phyloP scores from a whole-genome alignment of 2,329 filamentous ascomycete species.

The Aspergillus sp. region DNA sequence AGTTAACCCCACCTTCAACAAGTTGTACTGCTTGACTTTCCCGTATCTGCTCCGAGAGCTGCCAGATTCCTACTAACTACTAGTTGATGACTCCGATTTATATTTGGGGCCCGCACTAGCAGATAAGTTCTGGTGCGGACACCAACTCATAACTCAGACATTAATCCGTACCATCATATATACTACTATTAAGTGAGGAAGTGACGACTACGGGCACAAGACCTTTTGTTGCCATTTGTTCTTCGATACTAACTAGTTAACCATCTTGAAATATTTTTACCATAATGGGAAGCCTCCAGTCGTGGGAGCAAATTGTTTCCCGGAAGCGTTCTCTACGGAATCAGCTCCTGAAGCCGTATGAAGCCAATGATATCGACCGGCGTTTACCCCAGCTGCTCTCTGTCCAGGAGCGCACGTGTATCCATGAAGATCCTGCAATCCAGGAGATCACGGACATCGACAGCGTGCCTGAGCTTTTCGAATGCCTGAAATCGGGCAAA shows the following conservation, averaged over 20 bases:
- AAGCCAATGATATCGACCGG: conserved; percentile 27
- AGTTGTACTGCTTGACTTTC: too few species aligned
- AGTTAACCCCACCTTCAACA: too few species aligned
- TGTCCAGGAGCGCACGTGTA: conserved; percentile 26
- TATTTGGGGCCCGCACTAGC: too few species aligned
- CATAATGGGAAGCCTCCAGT: conserved; percentile 23
- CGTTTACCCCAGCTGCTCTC: conserved; percentile 26
- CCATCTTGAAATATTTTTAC: not conserved
- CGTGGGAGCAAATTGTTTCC: conserved; percentile 35
- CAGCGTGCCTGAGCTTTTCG: conserved; percentile 24
- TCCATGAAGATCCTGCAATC: conserved; percentile 23
- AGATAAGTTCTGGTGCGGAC: too few species aligned
- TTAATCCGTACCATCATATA: too few species aligned
- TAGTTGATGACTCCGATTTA: too few species aligned
- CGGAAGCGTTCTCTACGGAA: conserved; percentile 31
- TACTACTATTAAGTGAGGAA: too few species aligned
- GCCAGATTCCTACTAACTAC: too few species aligned
- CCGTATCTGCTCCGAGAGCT: too few species aligned
- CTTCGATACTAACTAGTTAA: not conserved
- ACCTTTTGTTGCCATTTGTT: not conserved
- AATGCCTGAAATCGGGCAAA: conserved; percentile 24
- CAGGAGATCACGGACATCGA: conserved; percentile 38
- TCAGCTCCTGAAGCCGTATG: conserved; percentile 30
- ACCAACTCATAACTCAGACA: too few species aligned
- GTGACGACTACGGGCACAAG: too few species aligned